Conservation (phyloP, 441 rosid species). For the Jatropha podagrica region DNA sequence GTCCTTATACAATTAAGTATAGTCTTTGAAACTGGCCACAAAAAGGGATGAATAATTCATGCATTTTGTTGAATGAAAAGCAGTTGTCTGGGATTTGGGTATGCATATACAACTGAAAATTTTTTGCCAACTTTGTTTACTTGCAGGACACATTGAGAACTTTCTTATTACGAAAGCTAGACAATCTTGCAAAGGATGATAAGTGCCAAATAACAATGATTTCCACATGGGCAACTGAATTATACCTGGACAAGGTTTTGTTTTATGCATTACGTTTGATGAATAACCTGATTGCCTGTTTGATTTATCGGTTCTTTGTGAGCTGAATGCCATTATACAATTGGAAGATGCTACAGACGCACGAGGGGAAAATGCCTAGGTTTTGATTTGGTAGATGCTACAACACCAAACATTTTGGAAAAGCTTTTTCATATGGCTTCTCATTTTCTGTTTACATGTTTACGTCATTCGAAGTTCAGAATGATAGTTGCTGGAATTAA, state of each 20-base stretch:
- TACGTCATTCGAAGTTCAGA: background rate
- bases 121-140: constrained; percentile 27
- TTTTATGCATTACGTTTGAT: constrained; percentile 24
- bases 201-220: constrained; percentile 98
- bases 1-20: background rate
- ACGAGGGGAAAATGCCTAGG: constrained; percentile 6
- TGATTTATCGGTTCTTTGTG: constrained; percentile 15
- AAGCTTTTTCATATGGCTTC: background rate
- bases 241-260: constrained; percentile 96
- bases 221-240: constrained; percentile 98
- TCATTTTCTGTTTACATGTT: background rate
- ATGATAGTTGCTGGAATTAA: background rate
- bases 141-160: constrained; percentile 98
- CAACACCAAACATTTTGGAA: background rate
- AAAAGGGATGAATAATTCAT: background rate
- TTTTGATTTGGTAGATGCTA: constrained; percentile 12
- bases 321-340: constrained; percentile 12
- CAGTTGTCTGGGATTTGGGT: constrained; percentile 3
- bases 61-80: constrained; percentile 4
- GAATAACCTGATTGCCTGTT: constrained; percentile 3
- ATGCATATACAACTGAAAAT: background rate
- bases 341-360: constrained; percentile 17
- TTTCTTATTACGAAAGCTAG: constrained; percentile 92
- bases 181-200: constrained; percentile 89
- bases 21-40: background rate